A percentile compares a stretch with the other conserved stretches of the same genome.
Evolutionary conservation across 805 yeast genomes (phyloP).

Genomic region (Yarrowia sp.): DNA sequence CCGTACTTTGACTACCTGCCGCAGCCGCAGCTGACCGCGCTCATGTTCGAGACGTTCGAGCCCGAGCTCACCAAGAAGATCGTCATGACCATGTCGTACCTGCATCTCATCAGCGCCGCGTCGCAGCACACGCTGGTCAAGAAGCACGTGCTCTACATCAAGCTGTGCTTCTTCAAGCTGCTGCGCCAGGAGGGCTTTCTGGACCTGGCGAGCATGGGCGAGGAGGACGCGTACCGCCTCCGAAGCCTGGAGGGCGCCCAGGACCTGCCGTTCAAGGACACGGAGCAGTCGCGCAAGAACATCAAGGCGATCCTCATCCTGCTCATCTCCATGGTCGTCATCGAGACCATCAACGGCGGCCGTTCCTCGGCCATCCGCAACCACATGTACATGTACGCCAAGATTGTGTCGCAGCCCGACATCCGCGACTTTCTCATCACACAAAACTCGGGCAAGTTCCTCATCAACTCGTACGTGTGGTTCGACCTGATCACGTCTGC

Average conservation of each 20-base stretch:
- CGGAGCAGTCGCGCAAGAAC: not conserved
- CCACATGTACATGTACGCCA: constrained; percentile 27
- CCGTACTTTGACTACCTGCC: constrained; percentile 24
- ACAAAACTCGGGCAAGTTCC: constrained; percentile 19
- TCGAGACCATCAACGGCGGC: constrained; percentile 24
- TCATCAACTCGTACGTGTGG: constrained; percentile 22
- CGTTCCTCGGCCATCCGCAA: constrained; percentile 15
- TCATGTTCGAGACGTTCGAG: constrained; percentile 16
- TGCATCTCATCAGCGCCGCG: constrained; percentile 14
- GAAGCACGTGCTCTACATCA: constrained; percentile 19
- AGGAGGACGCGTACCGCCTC: not conserved
- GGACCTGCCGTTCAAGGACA: constrained; percentile 3
- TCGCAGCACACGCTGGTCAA: constrained; percentile 17
- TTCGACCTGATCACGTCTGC: constrained; percentile 20
- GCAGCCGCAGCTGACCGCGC: constrained; percentile 18
- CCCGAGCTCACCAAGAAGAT: constrained; percentile 24
- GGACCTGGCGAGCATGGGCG: constrained; percentile 2
- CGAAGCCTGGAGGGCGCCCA: not conserved
- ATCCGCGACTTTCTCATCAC: not conserved
- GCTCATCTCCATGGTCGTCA: constrained; percentile 17
- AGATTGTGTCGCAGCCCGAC: constrained; percentile 4
- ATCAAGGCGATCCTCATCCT: constrained; percentile 15
- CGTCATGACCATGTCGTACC: constrained; percentile 21
- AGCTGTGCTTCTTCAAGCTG: constrained; percentile 10
- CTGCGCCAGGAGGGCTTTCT: constrained; percentile 6